Base-by-base conservation (phyloP, 352 stramenopile genomes). In the Phytophthora hibernalis region DNA sequence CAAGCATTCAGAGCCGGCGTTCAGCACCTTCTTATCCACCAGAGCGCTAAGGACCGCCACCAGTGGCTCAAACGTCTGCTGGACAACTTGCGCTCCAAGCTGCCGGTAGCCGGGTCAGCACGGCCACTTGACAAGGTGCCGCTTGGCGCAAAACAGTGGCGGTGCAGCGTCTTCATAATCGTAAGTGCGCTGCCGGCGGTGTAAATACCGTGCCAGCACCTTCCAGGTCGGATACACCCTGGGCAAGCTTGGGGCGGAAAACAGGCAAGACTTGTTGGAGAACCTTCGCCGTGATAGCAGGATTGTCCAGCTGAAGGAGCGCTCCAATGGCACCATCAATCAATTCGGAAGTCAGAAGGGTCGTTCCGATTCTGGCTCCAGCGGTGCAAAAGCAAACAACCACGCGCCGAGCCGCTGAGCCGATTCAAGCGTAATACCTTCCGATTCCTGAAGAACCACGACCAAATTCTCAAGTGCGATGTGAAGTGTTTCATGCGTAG, bases 11-110 rank as follows among this genome's bases (percentile, higher is more conserved):
- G 85, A 83, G 12, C 87, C 85, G 10, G 75, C 70, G 61, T 88
- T 91, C 2, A 95, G 73, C 24, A 93, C 80, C 56, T 90, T 92
- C 15, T 92, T 83, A 44, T 95, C 85, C 30, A 93, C 85, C 2
- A 90, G 71, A 20, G 65, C 64, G 9, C 78, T 51, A 10, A 95
- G 69, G 1, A 95, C 71, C 38, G 67, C 66, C 24, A 95, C 65
- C 24, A 95, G 63, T 24, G 84, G 87, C 61, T 93, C 85, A 53
- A 95, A 89, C 28, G 91, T 74, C 13, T 82, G 73, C 57, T 92
- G 82, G 20, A 95, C 74, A 55, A 95, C 68, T 51, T 90, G 80
- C 28, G 68, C 71, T 31, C 77, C 83, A 56, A 92, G 80, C 43
- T 87, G 73, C 13, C 77, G 80, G 76, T 64, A 4, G 72, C 51